These are phyloP conservation scores for Magnusiomyces suaveolens DNA, from an alignment of 1,139 yeast genomes.

Conservation along the genomic window DNA sequence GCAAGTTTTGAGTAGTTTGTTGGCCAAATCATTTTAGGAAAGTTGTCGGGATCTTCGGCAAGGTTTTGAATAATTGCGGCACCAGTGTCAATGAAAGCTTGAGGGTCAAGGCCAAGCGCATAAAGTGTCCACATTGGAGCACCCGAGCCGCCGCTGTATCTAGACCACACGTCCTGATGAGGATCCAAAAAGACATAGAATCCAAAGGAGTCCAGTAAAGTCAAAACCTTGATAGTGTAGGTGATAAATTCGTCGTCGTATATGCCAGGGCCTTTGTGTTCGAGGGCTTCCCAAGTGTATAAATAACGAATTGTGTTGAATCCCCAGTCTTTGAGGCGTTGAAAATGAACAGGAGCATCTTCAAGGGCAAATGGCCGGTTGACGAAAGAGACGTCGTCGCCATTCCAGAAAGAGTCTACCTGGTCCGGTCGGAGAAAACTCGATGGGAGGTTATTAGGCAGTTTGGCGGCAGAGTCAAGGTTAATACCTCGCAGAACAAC, in stretches of 20 bases:
- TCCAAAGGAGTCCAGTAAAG: constrained; percentile 52
- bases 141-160: constrained; percentile 89
- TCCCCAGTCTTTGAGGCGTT: constrained; percentile 69
- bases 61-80: constrained; percentile 68
- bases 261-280: constrained; percentile 76
- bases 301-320: constrained; percentile 69
- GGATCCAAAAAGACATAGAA: constrained; percentile 76
- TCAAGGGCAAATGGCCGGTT: constrained; percentile 71
- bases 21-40: constrained; percentile 89
- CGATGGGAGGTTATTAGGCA: constrained; percentile 47
- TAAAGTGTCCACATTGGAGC: constrained; percentile 94
- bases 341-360: constrained; percentile 61
- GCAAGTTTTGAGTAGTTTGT: constrained; percentile 76
- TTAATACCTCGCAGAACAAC: constrained; percentile 69
- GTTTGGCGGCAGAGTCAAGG: constrained; percentile 59
- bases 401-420: constrained; percentile 48
- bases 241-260: constrained; percentile 73
- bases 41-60: constrained; percentile 36
- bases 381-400: constrained; percentile 66
- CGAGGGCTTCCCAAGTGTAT: constrained; percentile 87
- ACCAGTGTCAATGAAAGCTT: constrained; percentile 51
- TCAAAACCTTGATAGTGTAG: constrained; percentile 55
- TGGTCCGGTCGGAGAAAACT: constrained; percentile 19
- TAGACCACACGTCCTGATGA: constrained; percentile 85
- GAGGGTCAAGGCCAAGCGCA: constrained; percentile 86